Evolutionary conservation across 495 filamentous ascomycete species (phyloP).

Genomic region (Elasticomyces elasticus): DNA sequence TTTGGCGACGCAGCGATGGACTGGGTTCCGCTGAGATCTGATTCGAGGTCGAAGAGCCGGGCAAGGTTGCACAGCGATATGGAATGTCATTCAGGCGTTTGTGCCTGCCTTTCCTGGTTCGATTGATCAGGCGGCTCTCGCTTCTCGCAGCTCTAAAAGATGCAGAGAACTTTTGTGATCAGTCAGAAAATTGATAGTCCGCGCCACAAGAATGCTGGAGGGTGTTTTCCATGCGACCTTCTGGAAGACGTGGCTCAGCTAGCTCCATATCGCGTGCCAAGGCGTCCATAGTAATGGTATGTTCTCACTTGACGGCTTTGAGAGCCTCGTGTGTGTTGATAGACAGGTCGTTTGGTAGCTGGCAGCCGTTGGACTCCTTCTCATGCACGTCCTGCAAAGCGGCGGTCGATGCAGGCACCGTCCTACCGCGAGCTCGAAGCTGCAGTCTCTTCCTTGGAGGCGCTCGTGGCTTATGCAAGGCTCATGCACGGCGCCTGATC

Average conservation of each 20-base stretch:
- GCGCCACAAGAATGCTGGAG: neutral
- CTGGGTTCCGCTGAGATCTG: neutral
- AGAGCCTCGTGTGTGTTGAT: neutral
- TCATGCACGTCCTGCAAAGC: neutral
- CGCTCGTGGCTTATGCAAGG: slow-evolving; percentile 18
- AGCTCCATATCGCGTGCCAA: neutral
- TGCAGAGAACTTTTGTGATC: neutral
- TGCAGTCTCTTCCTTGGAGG: neutral
- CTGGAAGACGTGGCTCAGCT: neutral
- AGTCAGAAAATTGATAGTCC: neutral
- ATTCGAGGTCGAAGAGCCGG: neutral
- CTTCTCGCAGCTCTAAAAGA: no score
- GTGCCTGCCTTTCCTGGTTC: no score
- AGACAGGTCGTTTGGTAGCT: neutral
- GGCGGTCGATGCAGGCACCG: neutral
- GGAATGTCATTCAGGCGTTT: no score
- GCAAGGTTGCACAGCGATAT: neutral
- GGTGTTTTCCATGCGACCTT: neutral
- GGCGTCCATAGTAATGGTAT: neutral
- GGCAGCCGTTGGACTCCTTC: neutral
- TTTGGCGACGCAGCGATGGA: neutral
- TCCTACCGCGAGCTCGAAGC: neutral
- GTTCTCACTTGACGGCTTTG: no score
- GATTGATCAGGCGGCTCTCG: no score
- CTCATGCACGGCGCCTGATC: slow-evolving; percentile 13